phyloP scores from a whole-genome alignment of 1,139 yeast species.

The Suhomyces maxii region DNA sequence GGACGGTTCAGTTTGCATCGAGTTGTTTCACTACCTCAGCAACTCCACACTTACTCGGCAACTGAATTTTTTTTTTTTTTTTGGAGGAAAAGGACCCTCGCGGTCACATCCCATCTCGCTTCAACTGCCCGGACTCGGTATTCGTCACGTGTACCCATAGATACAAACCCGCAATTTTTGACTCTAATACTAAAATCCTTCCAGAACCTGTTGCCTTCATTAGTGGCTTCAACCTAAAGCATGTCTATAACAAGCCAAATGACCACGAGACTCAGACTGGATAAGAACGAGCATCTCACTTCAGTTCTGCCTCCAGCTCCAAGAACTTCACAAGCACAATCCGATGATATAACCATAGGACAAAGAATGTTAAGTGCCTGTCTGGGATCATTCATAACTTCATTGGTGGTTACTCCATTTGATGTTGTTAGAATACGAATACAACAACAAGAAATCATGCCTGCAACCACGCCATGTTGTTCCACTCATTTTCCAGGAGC shows the following conservation, averaged over 20 bases:
- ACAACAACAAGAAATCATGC: slow-evolving; percentile 79
- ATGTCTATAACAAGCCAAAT: not conserved
- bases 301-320: not conserved
- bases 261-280: not conserved
- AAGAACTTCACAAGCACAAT: slow-evolving; percentile 1
- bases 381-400: slow-evolving; percentile 85
- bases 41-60: too few species aligned
- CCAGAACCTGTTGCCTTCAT: not conserved
- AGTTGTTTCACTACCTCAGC: too few species aligned
- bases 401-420: slow-evolving; percentile 85
- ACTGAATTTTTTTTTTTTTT: too few species aligned
- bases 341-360: slow-evolving; percentile 40
- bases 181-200: not conserved
- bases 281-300: not conserved
- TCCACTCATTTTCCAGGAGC: slow-evolving; percentile 13
- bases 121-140: not conserved
- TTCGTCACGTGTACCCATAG: not conserved
- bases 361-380: slow-evolving; percentile 90
- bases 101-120: not conserved
- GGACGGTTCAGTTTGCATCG: too few species aligned
- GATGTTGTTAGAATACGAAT: slow-evolving; percentile 89
- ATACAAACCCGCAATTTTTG: not conserved
- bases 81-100: not conserved
- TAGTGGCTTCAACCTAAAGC: not conserved
- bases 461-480: slow-evolving; percentile 36